Conservation (phyloP, 768 basidiomycete species). For the Mycena metata region DNA sequence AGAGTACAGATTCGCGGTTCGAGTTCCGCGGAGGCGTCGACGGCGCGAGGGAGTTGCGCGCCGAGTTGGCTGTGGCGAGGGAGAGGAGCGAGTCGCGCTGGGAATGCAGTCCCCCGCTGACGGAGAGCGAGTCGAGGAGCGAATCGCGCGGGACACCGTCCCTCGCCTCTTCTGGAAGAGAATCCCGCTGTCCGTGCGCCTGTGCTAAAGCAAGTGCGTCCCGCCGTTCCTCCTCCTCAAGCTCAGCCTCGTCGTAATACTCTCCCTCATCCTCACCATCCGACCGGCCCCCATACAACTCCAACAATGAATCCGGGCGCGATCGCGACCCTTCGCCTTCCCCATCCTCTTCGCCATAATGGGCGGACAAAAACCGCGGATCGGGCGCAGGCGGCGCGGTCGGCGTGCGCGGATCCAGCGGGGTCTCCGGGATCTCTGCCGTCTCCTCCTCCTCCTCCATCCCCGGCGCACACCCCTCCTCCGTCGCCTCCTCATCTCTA, state of each 20-base stretch:
- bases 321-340: not conserved
- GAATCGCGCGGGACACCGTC: constrained; percentile 2
- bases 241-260: not conserved
- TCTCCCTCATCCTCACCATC: not conserved
- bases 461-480: not conserved
- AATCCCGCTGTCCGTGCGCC: not conserved
- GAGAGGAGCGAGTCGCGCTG: constrained; percentile 13
- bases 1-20: not conserved
- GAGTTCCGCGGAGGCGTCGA: not conserved
- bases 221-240: not conserved
- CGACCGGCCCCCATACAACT: not conserved
- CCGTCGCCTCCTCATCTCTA: not conserved
- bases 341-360: not conserved
- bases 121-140: not conserved
- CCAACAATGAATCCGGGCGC: no score
- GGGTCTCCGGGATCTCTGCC: not conserved
- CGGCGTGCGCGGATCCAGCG: no score
- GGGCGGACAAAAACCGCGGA: no score
- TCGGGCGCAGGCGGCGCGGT: no score
- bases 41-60: not conserved
- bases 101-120: not conserved
- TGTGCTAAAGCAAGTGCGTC: constrained; percentile 1
- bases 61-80: not conserved
- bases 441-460: not conserved
- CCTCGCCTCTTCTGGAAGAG: not conserved